Evolutionary conservation across 108 stramenopile genomes (phyloP), one percentile per base, ranked within the genome.

Genomic region (Discostella pseudostelligera): DNA sequence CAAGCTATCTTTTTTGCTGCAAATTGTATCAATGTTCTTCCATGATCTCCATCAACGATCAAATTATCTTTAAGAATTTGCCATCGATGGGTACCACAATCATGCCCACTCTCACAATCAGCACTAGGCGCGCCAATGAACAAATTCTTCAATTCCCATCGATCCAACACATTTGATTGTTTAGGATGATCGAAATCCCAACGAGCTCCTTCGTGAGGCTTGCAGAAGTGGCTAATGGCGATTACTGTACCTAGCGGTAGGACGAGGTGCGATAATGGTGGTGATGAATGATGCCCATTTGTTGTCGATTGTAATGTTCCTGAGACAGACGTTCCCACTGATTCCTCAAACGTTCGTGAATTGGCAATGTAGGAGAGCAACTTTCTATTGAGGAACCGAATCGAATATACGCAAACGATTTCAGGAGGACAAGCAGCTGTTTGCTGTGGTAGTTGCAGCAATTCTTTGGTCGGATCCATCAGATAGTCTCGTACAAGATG

Each of bases 141-240:
- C 39, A 93, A 47, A 8, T 78, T 44, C 8, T 36, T 56, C 40
- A 93, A 63, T 61, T 89, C 83, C 37, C 58, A 42, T 39, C 92
- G 82, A 32, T 86, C 85, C 47, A 89, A 65, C 12, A 92, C 87
- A 36, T 70, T 83, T 47, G 86, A 83, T 79, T 82, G 79, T 47
- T 83, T 88, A 9, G 88, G 92, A 76, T 93, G 88, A 17, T 82
- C 87, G 60, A 88, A 89, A 14, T 77, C 67, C 88, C 92, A 93
- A n/a, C 71, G 39, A 14, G 83, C 77, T 29, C 63, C 78, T 19
- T 62, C 44, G n/a, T 59, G 35, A 36, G 83, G 74, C 62, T 85
- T 93, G 60, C 88, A 87, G 51, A 93, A 93, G 66, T 92, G 88
- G 57, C 73, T 76, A n/a, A 88, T 64, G 46, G 81, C 88, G 73